Base-by-base conservation (phyloP, 306 rosid genomes). In the Fragaria ananassa region DNA sequence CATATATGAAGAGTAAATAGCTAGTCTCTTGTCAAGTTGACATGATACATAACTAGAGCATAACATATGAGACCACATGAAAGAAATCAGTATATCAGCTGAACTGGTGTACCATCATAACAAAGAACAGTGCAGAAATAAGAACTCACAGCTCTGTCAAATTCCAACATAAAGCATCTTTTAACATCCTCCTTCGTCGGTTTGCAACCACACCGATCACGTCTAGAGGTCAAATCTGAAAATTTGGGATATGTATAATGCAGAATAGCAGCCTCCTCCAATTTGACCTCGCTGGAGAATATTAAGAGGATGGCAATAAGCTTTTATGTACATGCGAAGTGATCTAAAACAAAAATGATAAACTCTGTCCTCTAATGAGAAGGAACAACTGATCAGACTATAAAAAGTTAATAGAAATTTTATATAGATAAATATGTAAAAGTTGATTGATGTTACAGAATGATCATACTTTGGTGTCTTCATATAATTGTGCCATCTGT, bases 401-500 rank as follows among this genome's bases (percentile, higher is more conserved):
- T 50, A 51, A 71, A 70, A 71, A 34, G 3, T 58, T 25, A 8
- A 31, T 8, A 70, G 46, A 31, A 70, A 7, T 0, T 9, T 17
- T 51, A 6, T 19, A 51, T 5, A 34, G 19, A 11, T 0, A 14
- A 63, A 71, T 34, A 39, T 31, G n/a, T 71, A 5, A 10, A 71
- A 39, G 47, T 11, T 35, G 34, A 72, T 35, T 21, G 54, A n/a
- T 19, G 17, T 54, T 37, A 61, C 9, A 53, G 34, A 64, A 81
- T 60, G 34, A 51, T 46, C 62, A 4, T 92, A 95, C 98, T 86
- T 90, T 31, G 97, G 98, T 45, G 93, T 86, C 86, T 90, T 95
- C 98, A 95, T 95, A 76, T 95, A 95, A 79, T 92, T 95, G 85
- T 95, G 96, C 98, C 98, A 95, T 90, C 98, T 88, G 77, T 96